Conservation (phyloP, 1,284 basidiomycete species). For the Rhodofomes roseus region DNA sequence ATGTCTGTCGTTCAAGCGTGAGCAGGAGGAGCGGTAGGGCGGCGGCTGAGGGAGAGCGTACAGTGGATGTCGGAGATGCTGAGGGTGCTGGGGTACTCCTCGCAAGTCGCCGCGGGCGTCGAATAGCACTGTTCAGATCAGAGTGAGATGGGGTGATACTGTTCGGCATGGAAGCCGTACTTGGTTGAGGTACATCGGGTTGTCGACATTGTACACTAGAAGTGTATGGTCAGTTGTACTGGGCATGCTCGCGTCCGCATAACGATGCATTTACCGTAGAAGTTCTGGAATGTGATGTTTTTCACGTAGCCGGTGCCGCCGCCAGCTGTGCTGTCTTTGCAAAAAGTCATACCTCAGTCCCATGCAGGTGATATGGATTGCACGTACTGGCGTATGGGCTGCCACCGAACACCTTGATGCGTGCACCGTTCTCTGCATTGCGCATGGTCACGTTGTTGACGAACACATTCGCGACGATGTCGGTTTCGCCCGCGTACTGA, state of each 20-base stretch:
- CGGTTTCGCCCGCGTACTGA: slow-evolving; percentile 55
- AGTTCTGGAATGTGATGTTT: slow-evolving; percentile 51
- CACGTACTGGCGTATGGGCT: slow-evolving; percentile 25
- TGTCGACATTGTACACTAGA: slow-evolving; percentile 45
- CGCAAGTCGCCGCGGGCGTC: slow-evolving; percentile 41
- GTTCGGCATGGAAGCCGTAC: slow-evolving; percentile 20
- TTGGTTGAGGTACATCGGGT: slow-evolving; percentile 55
- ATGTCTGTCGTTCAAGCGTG: slow-evolving; percentile 19
- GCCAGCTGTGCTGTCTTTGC: slow-evolving; percentile 33
- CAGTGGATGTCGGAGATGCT: slow-evolving; percentile 40
- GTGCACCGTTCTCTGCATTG: slow-evolving; percentile 59
- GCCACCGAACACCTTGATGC: slow-evolving; percentile 68
- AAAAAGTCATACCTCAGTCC: background rate
- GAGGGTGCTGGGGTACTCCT: slow-evolving; percentile 49
- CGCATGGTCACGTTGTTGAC: slow-evolving; percentile 55
- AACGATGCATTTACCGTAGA: slow-evolving; percentile 23
- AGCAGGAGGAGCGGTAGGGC: background rate
- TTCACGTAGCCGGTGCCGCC: slow-evolving; percentile 59
- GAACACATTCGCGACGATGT: slow-evolving; percentile 66
- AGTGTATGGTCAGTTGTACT: background rate
- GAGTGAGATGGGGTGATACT: background rate
- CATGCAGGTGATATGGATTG: background rate
- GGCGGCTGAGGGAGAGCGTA: no score
- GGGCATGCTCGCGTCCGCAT: no score
- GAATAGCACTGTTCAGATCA: slow-evolving; percentile 50